Evolutionary conservation across 345 rosid genomes (phyloP).

Genomic region (Linum usitatissimum): DNA sequence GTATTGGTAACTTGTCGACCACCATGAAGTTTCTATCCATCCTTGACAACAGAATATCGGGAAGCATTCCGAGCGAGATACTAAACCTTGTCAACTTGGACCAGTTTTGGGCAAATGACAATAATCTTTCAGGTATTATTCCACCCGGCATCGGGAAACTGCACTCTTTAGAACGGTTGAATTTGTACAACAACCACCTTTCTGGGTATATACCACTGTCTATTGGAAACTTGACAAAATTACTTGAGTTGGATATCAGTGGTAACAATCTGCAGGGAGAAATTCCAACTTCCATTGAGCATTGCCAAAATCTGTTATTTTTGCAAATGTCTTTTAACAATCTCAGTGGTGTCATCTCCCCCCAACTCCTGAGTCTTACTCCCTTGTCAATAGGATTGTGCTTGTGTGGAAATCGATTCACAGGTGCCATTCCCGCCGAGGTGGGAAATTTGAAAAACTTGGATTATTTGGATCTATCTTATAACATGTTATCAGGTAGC

Average conservation of each 20-base stretch:
- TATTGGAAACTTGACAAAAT: conserved; percentile 8
- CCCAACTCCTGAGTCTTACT: conserved; percentile 5
- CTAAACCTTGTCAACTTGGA: conserved; percentile 10
- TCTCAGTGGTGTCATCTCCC: conserved; percentile 12
- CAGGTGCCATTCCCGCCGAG: not conserved
- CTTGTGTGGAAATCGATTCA: conserved; percentile 8
- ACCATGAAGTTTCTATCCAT: not conserved
- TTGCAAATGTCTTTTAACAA: conserved; percentile 8
- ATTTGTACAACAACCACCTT: conserved; percentile 4
- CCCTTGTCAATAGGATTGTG: not conserved
- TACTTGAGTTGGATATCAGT: not conserved
- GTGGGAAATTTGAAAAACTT: conserved; percentile 12
- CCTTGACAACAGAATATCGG: not conserved
- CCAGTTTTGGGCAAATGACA: not conserved
- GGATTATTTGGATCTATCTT: not conserved
- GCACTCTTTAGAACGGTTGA: not conserved
- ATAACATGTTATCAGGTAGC: conserved; percentile 13
- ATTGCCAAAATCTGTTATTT: not conserved
- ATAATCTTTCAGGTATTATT: conserved; percentile 10
- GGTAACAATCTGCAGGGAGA: conserved; percentile 17
- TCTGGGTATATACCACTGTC: conserved; percentile 8
- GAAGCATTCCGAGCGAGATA: conserved; percentile 14
- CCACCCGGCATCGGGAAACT: conserved; percentile 15
- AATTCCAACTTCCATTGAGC: conserved; percentile 15
- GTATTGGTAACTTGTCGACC: conserved; percentile 17